A percentile compares a stretch with the other conserved stretches of the same genome.
Conservation (phyloP, 2,329 filamentous ascomycete genomes). For the Pseudogymnoascus sp. region DNA sequence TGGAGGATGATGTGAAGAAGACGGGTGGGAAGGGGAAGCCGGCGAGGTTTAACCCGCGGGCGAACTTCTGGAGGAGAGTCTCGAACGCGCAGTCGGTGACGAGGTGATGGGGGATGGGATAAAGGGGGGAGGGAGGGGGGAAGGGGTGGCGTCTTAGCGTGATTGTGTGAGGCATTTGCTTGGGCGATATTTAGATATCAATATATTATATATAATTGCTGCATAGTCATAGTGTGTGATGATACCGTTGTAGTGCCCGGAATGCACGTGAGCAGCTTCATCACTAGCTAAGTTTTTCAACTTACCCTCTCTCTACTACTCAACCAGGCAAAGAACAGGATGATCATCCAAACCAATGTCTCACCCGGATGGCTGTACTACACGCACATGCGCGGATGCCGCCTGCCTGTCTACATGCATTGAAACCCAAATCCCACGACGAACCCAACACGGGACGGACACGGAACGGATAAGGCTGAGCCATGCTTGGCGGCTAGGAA, state of each 20-base stretch:
- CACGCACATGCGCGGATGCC: background rate
- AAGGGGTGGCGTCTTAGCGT: no score
- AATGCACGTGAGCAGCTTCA: background rate
- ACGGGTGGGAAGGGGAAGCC: slow-evolving; percentile 53
- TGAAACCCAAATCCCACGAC: slow-evolving; percentile 1
- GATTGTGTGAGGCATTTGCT: background rate
- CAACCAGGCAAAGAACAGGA: background rate
- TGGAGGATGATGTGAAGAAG: slow-evolving; percentile 50
- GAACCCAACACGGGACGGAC: background rate
- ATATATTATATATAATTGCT: background rate
- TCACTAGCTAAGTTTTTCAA: background rate
- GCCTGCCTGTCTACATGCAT: background rate
- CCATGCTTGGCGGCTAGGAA: background rate
- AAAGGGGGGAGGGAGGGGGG: background rate
- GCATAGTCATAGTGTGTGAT: background rate
- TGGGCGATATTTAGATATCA: background rate
- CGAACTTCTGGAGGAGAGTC: slow-evolving; percentile 59
- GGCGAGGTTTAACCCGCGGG: slow-evolving; percentile 56
- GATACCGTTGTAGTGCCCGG: background rate
- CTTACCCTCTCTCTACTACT: background rate
- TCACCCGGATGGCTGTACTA: background rate
- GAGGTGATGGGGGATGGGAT: background rate
- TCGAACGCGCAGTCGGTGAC: slow-evolving; percentile 40
- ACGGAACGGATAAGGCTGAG: background rate
- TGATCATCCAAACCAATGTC: background rate